These are phyloP conservation scores for Periglandula ipomoeae DNA, from an alignment of 2,329 filamentous ascomycete species.

Conservation along the genomic window DNA sequence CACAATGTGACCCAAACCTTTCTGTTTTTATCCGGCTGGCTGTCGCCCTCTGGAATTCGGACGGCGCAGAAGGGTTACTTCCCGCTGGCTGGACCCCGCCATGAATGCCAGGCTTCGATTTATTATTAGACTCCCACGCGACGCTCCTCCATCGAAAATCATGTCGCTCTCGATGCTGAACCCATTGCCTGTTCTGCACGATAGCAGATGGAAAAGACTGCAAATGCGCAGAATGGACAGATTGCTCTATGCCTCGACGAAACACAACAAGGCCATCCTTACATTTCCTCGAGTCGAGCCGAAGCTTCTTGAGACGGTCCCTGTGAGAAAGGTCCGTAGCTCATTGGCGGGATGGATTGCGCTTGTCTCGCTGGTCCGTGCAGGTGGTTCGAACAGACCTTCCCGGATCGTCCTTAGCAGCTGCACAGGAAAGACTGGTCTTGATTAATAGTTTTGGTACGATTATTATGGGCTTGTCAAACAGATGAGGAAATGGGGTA, in stretches of 20 bases:
- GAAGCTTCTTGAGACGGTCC: not conserved
- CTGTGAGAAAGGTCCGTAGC: no score
- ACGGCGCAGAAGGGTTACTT: constrained; percentile 14
- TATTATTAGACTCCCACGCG: constrained; percentile 8
- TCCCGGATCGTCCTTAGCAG: not conserved
- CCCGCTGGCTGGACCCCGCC: constrained; percentile 13
- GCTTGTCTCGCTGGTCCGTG: not conserved
- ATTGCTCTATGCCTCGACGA: no score
- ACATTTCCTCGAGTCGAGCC: not conserved
- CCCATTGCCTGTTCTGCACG: no score
- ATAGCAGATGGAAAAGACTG: no score
- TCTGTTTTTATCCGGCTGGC: constrained; percentile 5
- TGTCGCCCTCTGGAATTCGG: constrained; percentile 6
- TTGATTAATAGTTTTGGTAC: no score
- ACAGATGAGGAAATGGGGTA: no score
- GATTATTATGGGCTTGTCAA: no score
- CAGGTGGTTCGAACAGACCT: not conserved
- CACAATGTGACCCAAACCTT: constrained; percentile 5
- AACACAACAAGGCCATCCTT: no score
- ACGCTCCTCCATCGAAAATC: no score
- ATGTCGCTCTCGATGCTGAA: no score
- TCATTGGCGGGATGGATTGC: not conserved
- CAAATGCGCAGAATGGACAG: no score
- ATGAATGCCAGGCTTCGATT: constrained; percentile 6
- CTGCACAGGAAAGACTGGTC: not conserved